These are phyloP conservation scores for Kazachstania taianensis DNA, from an alignment of 805 yeast species.

Conservation along the genomic window DNA sequence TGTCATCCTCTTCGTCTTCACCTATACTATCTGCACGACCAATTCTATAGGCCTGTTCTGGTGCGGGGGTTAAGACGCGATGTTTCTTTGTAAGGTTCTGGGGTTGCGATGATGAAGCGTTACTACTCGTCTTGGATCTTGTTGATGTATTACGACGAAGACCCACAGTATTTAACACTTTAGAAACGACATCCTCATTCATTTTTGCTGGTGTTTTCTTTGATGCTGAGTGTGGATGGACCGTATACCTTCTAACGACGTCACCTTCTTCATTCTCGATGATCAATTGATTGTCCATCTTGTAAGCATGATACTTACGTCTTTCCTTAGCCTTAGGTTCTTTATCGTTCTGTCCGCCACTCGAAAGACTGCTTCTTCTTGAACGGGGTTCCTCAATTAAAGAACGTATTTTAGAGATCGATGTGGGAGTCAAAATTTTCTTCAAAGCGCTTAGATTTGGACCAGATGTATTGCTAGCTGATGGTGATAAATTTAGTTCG, in stretches of 20 bases:
- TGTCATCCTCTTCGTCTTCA: constrained; percentile 3
- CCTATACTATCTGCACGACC: neutral
- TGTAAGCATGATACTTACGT: constrained; percentile 54
- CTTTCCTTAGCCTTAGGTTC: neutral
- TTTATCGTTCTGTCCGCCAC: constrained; percentile 1
- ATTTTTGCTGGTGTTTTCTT: constrained; percentile 4
- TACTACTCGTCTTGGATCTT: neutral
- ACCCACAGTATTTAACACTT: constrained; percentile 49
- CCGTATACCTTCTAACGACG: constrained; percentile 68
- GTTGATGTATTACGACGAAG: constrained; percentile 25
- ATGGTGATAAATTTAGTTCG: constrained; percentile 7
- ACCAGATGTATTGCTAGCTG: constrained; percentile 18
- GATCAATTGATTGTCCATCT: constrained; percentile 63
- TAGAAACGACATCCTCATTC: constrained; percentile 33
- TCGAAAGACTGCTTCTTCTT: neutral
- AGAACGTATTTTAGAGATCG: constrained; percentile 14
- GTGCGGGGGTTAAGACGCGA: constrained; percentile 8
- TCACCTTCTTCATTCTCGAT: constrained; percentile 93
- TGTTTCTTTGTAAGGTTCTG: constrained; percentile 2
- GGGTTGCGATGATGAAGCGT: neutral
- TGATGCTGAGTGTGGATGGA: constrained; percentile 43
- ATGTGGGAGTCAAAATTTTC: constrained; percentile 16
- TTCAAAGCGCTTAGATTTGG: constrained; percentile 26
- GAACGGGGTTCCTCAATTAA: constrained; percentile 9
- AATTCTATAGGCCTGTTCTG: neutral